These are phyloP conservation scores for Fraxinus baroniana DNA, from an alignment of 305 asterid species.

Conservation along the genomic window DNA sequence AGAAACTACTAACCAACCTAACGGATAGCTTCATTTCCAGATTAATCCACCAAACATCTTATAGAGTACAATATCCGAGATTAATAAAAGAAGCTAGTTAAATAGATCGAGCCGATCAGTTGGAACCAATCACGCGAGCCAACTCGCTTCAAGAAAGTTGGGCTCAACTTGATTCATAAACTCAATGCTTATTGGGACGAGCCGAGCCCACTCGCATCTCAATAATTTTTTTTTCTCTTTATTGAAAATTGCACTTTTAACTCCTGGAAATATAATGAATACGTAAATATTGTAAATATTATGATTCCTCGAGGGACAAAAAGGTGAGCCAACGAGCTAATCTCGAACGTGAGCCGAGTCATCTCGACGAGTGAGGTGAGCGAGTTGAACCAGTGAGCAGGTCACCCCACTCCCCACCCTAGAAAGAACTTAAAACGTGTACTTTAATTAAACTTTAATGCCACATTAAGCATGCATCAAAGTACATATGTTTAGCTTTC, in stretches of 20 bases:
- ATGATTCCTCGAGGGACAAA: background rate
- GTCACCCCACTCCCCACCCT: background rate
- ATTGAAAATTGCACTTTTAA: no score
- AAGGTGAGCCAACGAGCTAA: background rate
- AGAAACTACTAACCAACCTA: background rate
- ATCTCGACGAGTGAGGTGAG: background rate
- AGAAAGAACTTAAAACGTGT: background rate
- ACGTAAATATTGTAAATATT: no score
- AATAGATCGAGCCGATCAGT: background rate
- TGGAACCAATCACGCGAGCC: background rate
- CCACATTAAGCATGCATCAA: background rate
- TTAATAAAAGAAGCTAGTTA: background rate
- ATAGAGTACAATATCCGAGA: background rate
- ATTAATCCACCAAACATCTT: constrained; percentile 22
- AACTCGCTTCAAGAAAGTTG: background rate
- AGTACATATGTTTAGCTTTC: background rate
- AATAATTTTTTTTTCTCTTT: no score
- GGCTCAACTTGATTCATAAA: background rate
- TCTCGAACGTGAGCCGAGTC: background rate
- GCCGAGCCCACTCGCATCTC: background rate
- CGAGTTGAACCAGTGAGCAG: background rate
- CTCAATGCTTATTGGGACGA: background rate
- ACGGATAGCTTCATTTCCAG: constrained; percentile 5
- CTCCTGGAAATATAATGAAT: background rate
- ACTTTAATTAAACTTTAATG: background rate